Evolutionary conservation across 2,329 filamentous ascomycete species (phyloP).

Genomic region (Epichloe uncinata): DNA sequence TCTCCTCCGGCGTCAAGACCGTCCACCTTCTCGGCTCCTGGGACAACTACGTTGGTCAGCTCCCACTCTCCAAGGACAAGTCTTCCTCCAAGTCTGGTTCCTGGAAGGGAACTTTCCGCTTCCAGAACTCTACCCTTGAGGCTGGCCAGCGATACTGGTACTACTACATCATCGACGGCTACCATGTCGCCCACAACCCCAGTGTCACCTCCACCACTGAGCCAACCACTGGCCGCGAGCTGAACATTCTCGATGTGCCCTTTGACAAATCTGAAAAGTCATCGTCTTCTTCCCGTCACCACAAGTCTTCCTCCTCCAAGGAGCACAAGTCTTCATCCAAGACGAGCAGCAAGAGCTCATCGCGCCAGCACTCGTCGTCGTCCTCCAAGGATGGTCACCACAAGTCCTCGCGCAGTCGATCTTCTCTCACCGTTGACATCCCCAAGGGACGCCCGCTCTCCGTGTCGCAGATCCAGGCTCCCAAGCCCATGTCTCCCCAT

Average conservation of each 20-base stretch:
- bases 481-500: constrained; percentile 78
- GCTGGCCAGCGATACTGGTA: constrained; percentile 96
- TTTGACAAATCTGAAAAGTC: constrained; percentile 27
- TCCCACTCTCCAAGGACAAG: constrained; percentile 85
- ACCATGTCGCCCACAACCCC: constrained; percentile 95
- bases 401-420: constrained; percentile 30
- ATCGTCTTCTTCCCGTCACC: constrained; percentile 26
- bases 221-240: constrained; percentile 89
- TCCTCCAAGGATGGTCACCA: constrained; percentile 31
- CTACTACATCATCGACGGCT: constrained; percentile 99
- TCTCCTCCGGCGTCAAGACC: constrained; percentile 91
- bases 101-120: constrained; percentile 95
- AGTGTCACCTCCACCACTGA: constrained; percentile 80
- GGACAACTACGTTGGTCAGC: constrained; percentile 93
- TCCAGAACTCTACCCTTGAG: constrained; percentile 76
- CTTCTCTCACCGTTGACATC: constrained; percentile 49
- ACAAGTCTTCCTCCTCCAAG: constrained; percentile 12
- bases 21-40: constrained; percentile 95
- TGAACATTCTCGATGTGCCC: constrained; percentile 95
- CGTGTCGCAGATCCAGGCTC: constrained; percentile 77
- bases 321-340: constrained; percentile 23
- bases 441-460: constrained; percentile 82
- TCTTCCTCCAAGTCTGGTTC: constrained; percentile 71
- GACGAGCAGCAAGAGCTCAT: constrained; percentile 21
- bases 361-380: constrained; percentile 27